These are phyloP conservation scores for Posidonia oceanica DNA, from an alignment of 116 monocot species.

Conservation along the genomic window DNA sequence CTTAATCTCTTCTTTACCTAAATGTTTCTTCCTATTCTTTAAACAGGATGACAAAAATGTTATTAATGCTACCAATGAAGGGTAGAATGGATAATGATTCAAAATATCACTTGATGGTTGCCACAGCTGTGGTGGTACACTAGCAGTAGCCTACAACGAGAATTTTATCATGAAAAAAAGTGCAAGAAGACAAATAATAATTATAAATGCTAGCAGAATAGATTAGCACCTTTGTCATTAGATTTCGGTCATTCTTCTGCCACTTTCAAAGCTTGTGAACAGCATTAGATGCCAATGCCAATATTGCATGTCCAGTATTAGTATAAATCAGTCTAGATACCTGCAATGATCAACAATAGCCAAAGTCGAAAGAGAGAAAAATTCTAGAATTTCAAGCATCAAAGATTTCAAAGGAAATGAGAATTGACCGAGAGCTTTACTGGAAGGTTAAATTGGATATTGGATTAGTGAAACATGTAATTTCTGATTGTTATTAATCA, in stretches of 20 bases:
- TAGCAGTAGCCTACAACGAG: conserved; percentile 40
- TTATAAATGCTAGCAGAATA: neutral
- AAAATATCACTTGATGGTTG: conserved; percentile 61
- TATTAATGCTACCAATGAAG: too few species aligned
- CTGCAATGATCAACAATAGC: conserved; percentile 14
- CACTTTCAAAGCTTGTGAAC: conserved; percentile 96
- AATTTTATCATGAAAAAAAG: neutral
- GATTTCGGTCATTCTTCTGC: conserved; percentile 70
- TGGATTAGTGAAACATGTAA: too few species aligned
- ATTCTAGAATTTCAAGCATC: neutral
- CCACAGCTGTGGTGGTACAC: conserved; percentile 57
- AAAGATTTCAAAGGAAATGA: too few species aligned
- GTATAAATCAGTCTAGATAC: conserved; percentile 86
- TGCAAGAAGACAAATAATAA: conserved; percentile 1
- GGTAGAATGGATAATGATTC: too few species aligned
- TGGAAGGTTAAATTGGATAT: too few species aligned
- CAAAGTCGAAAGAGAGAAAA: neutral
- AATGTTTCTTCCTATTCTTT: too few species aligned
- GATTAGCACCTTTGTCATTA: conserved; percentile 51
- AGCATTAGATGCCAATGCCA: conserved; percentile 86
- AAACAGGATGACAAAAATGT: too few species aligned
- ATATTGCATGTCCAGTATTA: conserved; percentile 79
- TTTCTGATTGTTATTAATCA: too few species aligned
- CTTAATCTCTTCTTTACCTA: too few species aligned
- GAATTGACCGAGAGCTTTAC: too few species aligned